Conservation (phyloP, 192 early-diverging fungal genomes). For the Umbelopsis vinacea region DNA sequence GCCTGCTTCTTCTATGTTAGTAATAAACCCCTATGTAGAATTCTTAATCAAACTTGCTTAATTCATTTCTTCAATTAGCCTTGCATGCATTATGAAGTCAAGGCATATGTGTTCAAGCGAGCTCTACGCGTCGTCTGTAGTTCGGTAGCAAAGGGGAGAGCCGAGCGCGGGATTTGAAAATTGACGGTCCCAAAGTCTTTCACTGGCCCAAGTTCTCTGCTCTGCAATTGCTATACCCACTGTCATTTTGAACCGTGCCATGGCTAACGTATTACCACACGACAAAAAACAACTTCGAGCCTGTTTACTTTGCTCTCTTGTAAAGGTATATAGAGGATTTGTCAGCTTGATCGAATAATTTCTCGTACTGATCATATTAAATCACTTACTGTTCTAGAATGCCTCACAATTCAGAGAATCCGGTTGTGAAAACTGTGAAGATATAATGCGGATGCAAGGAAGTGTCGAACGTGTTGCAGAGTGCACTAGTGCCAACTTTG, state of each 20-base stretch:
- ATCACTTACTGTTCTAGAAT: conserved; percentile 45
- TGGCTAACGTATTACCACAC: conserved; percentile 51
- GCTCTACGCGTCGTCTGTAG: no score
- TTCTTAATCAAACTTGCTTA: no score
- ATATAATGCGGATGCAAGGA: conserved; percentile 69
- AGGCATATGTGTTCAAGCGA: no score
- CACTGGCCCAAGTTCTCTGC: background rate
- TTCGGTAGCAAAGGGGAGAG: no score
- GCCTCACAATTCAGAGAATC: conserved; percentile 66
- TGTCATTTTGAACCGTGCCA: background rate
- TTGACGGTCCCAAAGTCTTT: no score
- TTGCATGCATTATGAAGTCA: no score
- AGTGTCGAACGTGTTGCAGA: conserved; percentile 66
- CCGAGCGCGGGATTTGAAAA: no score
- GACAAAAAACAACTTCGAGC: conserved; percentile 78
- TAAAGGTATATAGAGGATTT: conserved; percentile 60
- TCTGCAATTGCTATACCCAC: background rate
- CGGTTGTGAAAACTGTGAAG: conserved; percentile 88
- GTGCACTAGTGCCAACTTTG: conserved; percentile 80
- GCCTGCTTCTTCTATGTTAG: no score
- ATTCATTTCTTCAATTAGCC: no score
- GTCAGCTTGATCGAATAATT: background rate
- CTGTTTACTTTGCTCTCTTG: conserved; percentile 78
- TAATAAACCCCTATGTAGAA: no score
- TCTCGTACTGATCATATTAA: conserved; percentile 5